phyloP scores from a whole-genome alignment of 1,139 yeast genomes.

The Pichia cactophila region DNA sequence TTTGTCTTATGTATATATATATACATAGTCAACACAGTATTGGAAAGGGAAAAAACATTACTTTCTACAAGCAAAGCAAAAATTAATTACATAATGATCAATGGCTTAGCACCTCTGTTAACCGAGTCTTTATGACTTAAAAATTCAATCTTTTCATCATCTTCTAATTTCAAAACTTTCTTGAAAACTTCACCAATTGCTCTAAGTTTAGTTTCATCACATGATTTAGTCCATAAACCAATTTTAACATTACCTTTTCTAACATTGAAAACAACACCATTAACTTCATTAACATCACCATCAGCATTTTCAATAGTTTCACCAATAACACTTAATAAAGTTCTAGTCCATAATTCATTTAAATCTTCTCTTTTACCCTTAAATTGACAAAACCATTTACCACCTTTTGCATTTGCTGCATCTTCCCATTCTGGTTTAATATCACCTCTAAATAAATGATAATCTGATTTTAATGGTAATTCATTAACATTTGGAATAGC shows the following conservation, averaged over 20 bases:
- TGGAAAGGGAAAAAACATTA: too few relatives aligned
- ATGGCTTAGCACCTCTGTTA: slow-evolving; percentile 14
- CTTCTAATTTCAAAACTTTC: slow-evolving; percentile 63
- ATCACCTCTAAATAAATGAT: slow-evolving; percentile 90
- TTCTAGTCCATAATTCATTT: slow-evolving; percentile 90
- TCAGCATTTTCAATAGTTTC: slow-evolving; percentile 90
- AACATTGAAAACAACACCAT: slow-evolving; percentile 88
- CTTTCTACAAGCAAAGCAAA: not conserved
- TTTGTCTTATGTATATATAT: not conserved
- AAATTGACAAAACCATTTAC: slow-evolving; percentile 86
- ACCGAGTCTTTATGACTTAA: slow-evolving; percentile 44
- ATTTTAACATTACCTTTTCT: slow-evolving; percentile 79
- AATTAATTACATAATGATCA: slow-evolving; percentile 13
- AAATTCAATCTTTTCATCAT: slow-evolving; percentile 69
- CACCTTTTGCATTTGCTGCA: slow-evolving; percentile 77
- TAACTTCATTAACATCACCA: slow-evolving; percentile 54
- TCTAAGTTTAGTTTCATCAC: slow-evolving; percentile 48
- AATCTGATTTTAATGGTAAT: slow-evolving; percentile 87
- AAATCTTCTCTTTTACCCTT: slow-evolving; percentile 56
- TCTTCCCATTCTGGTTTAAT: slow-evolving; percentile 99
- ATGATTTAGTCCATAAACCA: slow-evolving; percentile 89
- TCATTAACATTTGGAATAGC: slow-evolving; percentile 90
- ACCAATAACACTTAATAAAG: slow-evolving; percentile 87
- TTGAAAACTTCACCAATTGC: slow-evolving; percentile 82
- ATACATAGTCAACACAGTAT: not conserved